A percentile compares a stretch with the other conserved stretches of the same genome.
Conservation (phyloP, 306 rosid species). For the Trifolium pratense region DNA sequence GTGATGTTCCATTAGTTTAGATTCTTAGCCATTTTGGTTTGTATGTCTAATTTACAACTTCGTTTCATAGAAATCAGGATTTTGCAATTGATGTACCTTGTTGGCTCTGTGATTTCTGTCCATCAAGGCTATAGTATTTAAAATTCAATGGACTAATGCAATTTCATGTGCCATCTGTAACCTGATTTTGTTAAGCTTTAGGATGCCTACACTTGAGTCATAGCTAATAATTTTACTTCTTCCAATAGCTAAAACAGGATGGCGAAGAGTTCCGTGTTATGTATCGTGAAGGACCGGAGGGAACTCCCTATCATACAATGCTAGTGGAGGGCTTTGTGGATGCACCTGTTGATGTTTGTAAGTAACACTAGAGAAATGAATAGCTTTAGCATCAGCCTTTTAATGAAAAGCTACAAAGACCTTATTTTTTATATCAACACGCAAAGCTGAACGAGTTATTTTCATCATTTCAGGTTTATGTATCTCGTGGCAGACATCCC, state of each 20-base stretch:
- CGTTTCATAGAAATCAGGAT: constrained; percentile 19
- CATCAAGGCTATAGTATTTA: constrained; percentile 1
- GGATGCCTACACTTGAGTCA: constrained; percentile 14
- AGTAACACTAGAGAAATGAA: constrained; percentile 49
- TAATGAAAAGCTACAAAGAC: constrained; percentile 23
- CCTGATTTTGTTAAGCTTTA: constrained; percentile 20
- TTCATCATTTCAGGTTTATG: constrained; percentile 76
- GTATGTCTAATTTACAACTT: constrained; percentile 26
- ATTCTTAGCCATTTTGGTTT: background rate
- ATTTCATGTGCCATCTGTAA: constrained; percentile 13
- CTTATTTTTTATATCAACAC: constrained; percentile 16
- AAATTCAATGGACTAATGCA: constrained; percentile 31
- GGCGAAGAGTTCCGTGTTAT: constrained; percentile 89
- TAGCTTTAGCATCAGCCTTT: constrained; percentile 22
- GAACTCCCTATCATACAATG: constrained; percentile 86
- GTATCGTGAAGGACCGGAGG: constrained; percentile 89
- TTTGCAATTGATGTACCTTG: constrained; percentile 23
- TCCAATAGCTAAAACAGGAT: constrained; percentile 84
- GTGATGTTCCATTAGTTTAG: constrained; percentile 12
- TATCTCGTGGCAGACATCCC: constrained; percentile 75
- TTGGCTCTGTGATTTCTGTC: constrained; percentile 19
- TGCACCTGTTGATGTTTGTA: constrained; percentile 85
- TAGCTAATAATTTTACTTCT: constrained; percentile 34
- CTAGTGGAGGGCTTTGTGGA: constrained; percentile 92
- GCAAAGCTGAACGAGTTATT: constrained; percentile 20